Base-by-base conservation (phyloP, 2,329 filamentous ascomycete genomes). In the Fusarium sp. region DNA sequence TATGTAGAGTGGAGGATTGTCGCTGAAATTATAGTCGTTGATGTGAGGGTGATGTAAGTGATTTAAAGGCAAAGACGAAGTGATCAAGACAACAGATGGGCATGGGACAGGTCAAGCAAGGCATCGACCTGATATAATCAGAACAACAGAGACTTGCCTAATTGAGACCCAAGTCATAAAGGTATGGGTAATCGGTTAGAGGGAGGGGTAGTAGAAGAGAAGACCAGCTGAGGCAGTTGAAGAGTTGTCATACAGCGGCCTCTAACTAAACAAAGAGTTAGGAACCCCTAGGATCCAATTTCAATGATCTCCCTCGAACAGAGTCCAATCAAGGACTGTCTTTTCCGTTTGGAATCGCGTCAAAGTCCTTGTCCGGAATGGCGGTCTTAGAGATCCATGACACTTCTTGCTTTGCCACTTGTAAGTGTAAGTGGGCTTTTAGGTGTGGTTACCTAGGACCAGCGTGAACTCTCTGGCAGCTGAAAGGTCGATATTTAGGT, bases 391-490 rank as follows among this genome's bases (percentile, higher is more conserved):
- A 23, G 38, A 54, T 71, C 70, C 66, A 73, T 73, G 66, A 71
- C 70, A 67, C 67, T 70, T 69, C n/a, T 69, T 64, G 64, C 67
- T 70, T 70, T 64, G 60, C 43, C 68, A 70, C 60, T 66, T 65
- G 50, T 37, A 32, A 42, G 60, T 62, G 68, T 53, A 58, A 42
- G 54, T 71, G 53, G 21, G 33, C n/a, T 42, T 35, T 28, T 16
- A 16, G 33, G 65, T 69, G 65, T 59, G 59, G 66, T 67, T 68
- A 46, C 47, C 42, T 33, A 62, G 43, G 42, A 4, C 37, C 19
- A 47, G 53, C 49, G 28, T 65, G 40, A 46, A 53, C 21, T 47
- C 12, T 47, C 38, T 47, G 9, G 30, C 28, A 42, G 23, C 50
- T 42, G 64, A 30, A 40, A 56, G 11, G 16, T 35, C 9, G 13